Evolutionary conservation across 2,329 filamentous ascomycete genomes (phyloP), one percentile per base, ranked within the genome.

Genomic region (Talaromyces sp.): DNA sequence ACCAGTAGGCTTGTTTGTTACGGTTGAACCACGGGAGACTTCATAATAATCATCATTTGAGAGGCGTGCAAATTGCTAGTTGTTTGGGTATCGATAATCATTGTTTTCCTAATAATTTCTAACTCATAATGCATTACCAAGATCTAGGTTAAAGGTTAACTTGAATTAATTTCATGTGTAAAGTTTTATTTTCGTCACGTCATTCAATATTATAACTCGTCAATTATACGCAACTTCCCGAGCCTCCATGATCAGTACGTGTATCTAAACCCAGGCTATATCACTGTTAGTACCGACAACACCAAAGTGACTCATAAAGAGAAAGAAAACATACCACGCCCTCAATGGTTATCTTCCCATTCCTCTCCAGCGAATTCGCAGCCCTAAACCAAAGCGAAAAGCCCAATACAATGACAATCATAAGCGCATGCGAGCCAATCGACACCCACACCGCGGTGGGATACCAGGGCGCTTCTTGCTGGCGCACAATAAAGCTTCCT

Each of bases 401-500:
- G 8, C 32, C 61, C 7, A 25, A 19, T 39, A 59, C 61, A 57
- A 63, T 63, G n/a, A 25, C 28, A 36, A 63, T 57, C 53, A 63
- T 63, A 17, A 63, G 27, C 5, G 52, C 55, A 58, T 59, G 58
- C 63, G 59, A 77, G 70, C 82, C 86, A 61, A 89, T 87, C 13
- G 84, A 86, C 15, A 88, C 80, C 85, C 86, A 89, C 15, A 89
- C 82, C 1, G 87, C 87, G 2, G 87, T 89, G 61, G 79, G 71
- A 71, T 89, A 89, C 61, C 78, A 73, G 7, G 87, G 87, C 2
- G 85, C 85, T 69, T 90, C 86, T 9, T 78, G 71, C 63, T 82
- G 78, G 28, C 83, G 77, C 3, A 90, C 85, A 65, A 89, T 88
- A 68, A 85, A 90, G 68, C 84, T 86, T 1, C 86, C 86, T 1